Evolutionary conservation across 129 eudicot genomes (phyloP).

Genomic region (Dittrichia graveolens): DNA sequence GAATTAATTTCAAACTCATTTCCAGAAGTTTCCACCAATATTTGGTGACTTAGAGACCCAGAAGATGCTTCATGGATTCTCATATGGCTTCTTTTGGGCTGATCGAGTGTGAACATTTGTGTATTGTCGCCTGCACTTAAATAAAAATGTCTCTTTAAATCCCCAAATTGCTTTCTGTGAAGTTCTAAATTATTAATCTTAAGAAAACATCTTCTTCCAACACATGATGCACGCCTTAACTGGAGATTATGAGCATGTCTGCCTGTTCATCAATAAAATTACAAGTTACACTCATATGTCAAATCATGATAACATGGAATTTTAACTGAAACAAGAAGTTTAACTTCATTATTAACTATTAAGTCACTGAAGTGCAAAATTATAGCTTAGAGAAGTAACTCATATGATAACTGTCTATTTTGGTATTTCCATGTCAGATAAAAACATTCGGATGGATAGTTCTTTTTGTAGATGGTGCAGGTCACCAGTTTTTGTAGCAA

Average conservation of each 20-base stretch:
- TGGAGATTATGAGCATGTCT: constrained; percentile 15
- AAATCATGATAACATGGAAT: not conserved
- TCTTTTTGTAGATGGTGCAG: no score
- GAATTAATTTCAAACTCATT: constrained; percentile 28
- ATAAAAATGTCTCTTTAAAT: constrained; percentile 26
- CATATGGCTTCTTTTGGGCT: constrained; percentile 30
- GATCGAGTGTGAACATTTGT: constrained; percentile 13
- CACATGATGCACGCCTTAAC: constrained; percentile 15
- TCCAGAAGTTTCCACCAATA: constrained; percentile 27
- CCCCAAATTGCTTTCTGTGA: constrained; percentile 27
- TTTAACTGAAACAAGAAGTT: not conserved
- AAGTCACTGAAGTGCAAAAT: not conserved
- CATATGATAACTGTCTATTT: not conserved
- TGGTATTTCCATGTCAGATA: no score
- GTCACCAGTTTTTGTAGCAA: no score
- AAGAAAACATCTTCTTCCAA: constrained; percentile 20
- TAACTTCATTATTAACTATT: not conserved
- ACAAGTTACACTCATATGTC: constrained; percentile 9
- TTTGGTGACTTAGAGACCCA: constrained; percentile 49
- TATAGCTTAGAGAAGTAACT: not conserved
- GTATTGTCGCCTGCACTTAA: constrained; percentile 23
- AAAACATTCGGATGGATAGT: no score
- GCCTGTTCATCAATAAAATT: constrained; percentile 42
- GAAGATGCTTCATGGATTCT: constrained; percentile 52
- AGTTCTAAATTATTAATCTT: constrained; percentile 27